These are phyloP conservation scores for Starmera quercuum DNA, from an alignment of 805 yeast species.

Conservation along the genomic window DNA sequence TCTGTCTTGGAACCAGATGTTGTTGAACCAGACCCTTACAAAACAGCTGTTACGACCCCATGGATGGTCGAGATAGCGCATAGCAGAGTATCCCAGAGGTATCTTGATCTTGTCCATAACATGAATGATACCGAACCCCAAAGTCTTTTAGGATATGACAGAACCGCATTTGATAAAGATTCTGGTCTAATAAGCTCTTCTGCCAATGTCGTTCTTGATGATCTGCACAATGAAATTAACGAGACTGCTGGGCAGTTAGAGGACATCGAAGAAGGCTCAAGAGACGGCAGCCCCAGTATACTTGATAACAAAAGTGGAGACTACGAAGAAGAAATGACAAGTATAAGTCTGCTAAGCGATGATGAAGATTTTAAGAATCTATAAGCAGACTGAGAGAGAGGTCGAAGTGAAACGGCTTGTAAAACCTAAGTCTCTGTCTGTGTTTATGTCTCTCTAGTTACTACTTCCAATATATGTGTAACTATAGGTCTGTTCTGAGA, in stretches of 20 bases:
- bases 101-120: not conserved
- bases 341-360: slow-evolving; percentile 3
- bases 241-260: too few relatives aligned
- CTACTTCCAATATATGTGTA: not conserved
- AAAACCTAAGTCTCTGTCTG: not conserved
- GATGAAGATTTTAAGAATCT: slow-evolving; percentile 4
- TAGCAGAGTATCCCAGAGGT: not conserved
- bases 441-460: too few relatives aligned
- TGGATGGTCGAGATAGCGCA: not conserved
- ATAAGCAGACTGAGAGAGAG: too few relatives aligned
- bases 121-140: too few relatives aligned
- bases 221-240: too few relatives aligned
- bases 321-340: slow-evolving; percentile 10
- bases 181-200: too few relatives aligned
- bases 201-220: too few relatives aligned
- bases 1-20: not conserved
- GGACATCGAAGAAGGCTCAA: too few relatives aligned
- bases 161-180: too few relatives aligned
- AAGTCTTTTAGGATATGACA: not conserved
- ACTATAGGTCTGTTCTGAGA: not conserved
- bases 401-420: too few relatives aligned
- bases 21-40: not conserved
- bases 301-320: too few relatives aligned
- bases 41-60: not conserved
- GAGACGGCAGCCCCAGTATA: too few relatives aligned